These are phyloP conservation scores for Beverwykella pulmonaria DNA, from an alignment of 495 filamentous ascomycete species.

Conservation along the genomic window DNA sequence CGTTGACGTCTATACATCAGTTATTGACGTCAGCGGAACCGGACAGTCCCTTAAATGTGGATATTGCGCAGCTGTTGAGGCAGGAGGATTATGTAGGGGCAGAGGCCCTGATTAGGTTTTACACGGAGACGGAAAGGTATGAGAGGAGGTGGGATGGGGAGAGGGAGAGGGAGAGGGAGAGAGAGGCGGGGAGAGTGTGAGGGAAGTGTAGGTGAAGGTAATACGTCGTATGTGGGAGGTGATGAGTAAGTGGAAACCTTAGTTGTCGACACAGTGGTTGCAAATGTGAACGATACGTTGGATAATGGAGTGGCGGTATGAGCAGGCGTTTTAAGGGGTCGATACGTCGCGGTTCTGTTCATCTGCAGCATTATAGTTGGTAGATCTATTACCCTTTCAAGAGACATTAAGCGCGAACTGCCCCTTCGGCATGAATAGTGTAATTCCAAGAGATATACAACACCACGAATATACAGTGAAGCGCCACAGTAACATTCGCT, in stretches of 20 bases:
- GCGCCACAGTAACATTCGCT: too few relatives aligned
- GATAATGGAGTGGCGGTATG: too few relatives aligned
- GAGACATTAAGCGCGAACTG: too few relatives aligned
- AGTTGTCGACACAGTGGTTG: neutral
- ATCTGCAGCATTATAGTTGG: too few relatives aligned
- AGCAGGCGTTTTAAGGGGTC: too few relatives aligned
- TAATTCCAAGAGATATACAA: too few relatives aligned
- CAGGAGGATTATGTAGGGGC: slow-evolving; percentile 75
- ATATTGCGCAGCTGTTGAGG: slow-evolving; percentile 77
- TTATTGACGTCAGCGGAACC: slow-evolving; percentile 74
- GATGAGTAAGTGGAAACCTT: neutral
- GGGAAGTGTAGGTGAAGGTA: too few relatives aligned
- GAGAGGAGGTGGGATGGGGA: slow-evolving; percentile 35
- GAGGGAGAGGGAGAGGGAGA: neutral
- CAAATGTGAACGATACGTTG: neutral
- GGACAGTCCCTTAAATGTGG: slow-evolving; percentile 86
- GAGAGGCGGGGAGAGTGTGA: neutral
- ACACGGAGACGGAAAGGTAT: slow-evolving; percentile 62
- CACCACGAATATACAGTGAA: too few relatives aligned
- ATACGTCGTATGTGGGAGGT: neutral
- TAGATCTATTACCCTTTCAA: too few relatives aligned
- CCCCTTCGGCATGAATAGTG: too few relatives aligned
- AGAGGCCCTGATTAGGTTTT: slow-evolving; percentile 80
- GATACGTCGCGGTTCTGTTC: too few relatives aligned
- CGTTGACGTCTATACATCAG: slow-evolving; percentile 75